Percentiles rank a stretch among this genome's conserved stretches.
Conservation (phyloP, 2,329 filamentous ascomycete species). For the Trichoderma sp. region DNA sequence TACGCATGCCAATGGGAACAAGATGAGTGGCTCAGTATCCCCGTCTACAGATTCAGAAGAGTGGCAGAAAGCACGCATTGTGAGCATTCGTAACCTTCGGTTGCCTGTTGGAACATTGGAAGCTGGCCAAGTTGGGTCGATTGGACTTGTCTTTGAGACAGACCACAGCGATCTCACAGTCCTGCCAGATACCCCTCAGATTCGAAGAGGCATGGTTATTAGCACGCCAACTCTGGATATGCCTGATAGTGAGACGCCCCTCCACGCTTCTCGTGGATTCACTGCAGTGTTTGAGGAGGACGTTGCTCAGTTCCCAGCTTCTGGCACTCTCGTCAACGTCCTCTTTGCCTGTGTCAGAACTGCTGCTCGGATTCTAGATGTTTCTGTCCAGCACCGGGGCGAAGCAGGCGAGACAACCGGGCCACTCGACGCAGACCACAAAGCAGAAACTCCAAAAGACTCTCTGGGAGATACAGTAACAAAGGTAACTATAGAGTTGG, state of each 20-base stretch:
- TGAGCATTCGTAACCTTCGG: slow-evolving; percentile 85
- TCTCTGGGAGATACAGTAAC: slow-evolving; percentile 35
- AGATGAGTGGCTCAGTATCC: slow-evolving; percentile 54
- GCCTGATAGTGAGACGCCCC: slow-evolving; percentile 57
- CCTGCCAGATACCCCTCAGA: slow-evolving; percentile 43
- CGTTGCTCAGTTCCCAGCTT: slow-evolving; percentile 64
- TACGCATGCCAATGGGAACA: slow-evolving; percentile 57
- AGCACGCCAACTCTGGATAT: slow-evolving; percentile 64
- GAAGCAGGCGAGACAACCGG: neutral
- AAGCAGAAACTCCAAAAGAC: slow-evolving; percentile 44
- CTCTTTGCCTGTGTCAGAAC: slow-evolving; percentile 88
- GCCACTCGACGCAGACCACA: slow-evolving; percentile 61
- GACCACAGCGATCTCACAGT: slow-evolving; percentile 14
- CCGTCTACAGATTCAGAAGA: slow-evolving; percentile 61
- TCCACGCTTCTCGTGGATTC: slow-evolving; percentile 69
- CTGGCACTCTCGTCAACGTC: slow-evolving; percentile 74
- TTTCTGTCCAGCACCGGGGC: slow-evolving; percentile 41
- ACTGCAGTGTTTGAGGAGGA: slow-evolving; percentile 70
- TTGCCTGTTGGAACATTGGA: slow-evolving; percentile 77
- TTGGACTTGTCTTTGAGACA: slow-evolving; percentile 71
- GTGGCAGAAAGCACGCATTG: slow-evolving; percentile 80
- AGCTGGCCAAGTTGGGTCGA: slow-evolving; percentile 84
- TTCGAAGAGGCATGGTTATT: slow-evolving; percentile 84
- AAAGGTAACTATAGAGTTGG: slow-evolving; percentile 68
- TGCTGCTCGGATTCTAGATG: slow-evolving; percentile 71